Evolutionary conservation across 2,329 filamentous ascomycete species (phyloP), one percentile per base, ranked within the genome.

Genomic region (Aspergillus caelatus): DNA sequence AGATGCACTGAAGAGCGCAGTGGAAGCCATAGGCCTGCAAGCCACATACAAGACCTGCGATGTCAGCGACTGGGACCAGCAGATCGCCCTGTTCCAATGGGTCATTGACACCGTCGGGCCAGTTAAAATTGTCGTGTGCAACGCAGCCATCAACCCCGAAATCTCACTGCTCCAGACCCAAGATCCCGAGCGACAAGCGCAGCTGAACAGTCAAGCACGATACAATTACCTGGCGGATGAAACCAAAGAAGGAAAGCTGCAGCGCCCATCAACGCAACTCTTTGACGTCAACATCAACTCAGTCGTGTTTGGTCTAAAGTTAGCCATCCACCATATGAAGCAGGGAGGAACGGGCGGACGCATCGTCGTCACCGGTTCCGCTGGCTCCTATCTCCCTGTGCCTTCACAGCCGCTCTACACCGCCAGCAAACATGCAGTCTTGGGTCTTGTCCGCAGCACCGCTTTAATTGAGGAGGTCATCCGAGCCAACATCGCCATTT

Each of bases 391-490:
- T 23, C 34, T 71, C 36, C 65, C 68, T 12, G 62, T 70, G 30
- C 57, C 65, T 12, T 68, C 64, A 43, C 69, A 71, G 57, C 61
- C 69, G 26, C 60, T 70, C n/a, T 67, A 68, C 53, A 62, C 62
- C 4, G 63, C 67, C 9, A 69, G 60, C 57, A 68, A 71, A 26
- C 69, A 69, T 30, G 65, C 62, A 0, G 68, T 68, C 2, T 52
- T 70, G 16, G 64, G 68, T 1, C 56, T 71, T 45, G 63, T 65
- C 12, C 67, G 68, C 8, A 67, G 65, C 28, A 68, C 62, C 1
- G 59, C 65, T 1, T 46, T 58, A 41, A 70, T 65, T 8, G 52
- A 57, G 6, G 66, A 68, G 23, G 67, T 69, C 7, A 3, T 48
- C 3, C 43, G 53, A 11, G 58, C 67, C 11, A 61, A 63, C 6